A percentile compares a stretch with the other conserved stretches of the same genome.
Evolutionary conservation across 495 filamentous ascomycete genomes (phyloP).

Genomic region (Barbatosphaeria neglecta): DNA sequence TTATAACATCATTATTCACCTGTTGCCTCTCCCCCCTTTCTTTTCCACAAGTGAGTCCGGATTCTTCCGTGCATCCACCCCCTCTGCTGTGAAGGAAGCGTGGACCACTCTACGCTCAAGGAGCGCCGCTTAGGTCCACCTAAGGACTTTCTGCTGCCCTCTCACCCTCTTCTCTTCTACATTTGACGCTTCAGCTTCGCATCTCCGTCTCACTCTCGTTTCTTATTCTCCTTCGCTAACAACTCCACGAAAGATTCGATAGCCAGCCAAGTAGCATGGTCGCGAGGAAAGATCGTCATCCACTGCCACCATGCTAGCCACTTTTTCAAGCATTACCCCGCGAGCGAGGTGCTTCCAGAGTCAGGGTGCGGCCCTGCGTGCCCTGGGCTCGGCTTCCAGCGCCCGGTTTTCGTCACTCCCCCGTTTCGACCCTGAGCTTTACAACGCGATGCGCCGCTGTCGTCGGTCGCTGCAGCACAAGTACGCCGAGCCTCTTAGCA

Average conservation of each 20-base stretch:
- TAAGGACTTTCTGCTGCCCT: not conserved
- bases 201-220: not conserved
- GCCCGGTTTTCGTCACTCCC: slow-evolving; percentile 8
- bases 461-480: slow-evolving; percentile 26
- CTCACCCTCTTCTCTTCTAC: not conserved
- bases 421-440: slow-evolving; percentile 19
- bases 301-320: slow-evolving; percentile 23
- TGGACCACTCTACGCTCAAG: not conserved
- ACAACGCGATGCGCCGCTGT: slow-evolving; percentile 26
- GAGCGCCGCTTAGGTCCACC: not conserved
- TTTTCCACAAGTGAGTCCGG: not conserved
- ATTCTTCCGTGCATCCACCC: not conserved
- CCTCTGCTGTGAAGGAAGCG: not conserved
- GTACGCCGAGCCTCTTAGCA: slow-evolving; percentile 24
- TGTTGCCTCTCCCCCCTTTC: not conserved
- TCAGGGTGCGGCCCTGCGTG: slow-evolving; percentile 6
- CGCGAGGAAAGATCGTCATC: not conserved
- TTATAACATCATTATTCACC: not conserved
- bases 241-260: not conserved
- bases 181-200: not conserved
- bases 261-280: slow-evolving; percentile 1
- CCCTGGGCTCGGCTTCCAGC: slow-evolving; percentile 6
- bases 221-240: not conserved
- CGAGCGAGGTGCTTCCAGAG: slow-evolving; percentile 18
- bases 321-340: slow-evolving; percentile 14